Base-by-base conservation (phyloP, 768 basidiomycete species). In the Boletus barrowsii region DNA sequence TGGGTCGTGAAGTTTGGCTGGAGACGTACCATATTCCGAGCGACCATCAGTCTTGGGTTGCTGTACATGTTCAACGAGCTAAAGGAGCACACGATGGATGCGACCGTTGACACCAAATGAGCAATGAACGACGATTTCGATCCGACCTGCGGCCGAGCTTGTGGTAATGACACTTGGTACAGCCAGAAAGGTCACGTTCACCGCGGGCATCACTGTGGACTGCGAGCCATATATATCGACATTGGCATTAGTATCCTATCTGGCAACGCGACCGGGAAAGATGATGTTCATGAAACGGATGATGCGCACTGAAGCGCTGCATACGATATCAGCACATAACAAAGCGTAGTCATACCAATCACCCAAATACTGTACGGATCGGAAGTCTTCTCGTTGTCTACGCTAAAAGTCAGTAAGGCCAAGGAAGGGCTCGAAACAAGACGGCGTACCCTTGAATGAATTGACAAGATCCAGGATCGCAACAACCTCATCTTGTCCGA, bases 171-270 rank as follows among this genome's bases (percentile, higher is more conserved):
- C 47, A 8, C 47, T 39, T 0, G 61, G 62, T 3, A 63, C 41
- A 14, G 61, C 36, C 2, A 62, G 62, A 22, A 29, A 55, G 17
- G 60, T 53, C 42, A 61, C 37, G 4, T 61, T 44, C 3, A 61
- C 61, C 2, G 60, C 60, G 10, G 62, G 51, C 60, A 61, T 62
- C 11, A 62, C 61, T 26, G 60, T 61, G 17, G 59, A 61, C 59
- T 61, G 22, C 11, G 3, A 47, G 0, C 24, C 18, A 9, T 60
- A 6, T 47, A 26, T 26, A 9, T 26, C 8, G 26, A 7, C 26
- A 26, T 26, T 8, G 26, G 6, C 26, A 29, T 29, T 29, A n/a
- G n/a, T n/a, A n/a, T n/a, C 39, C 20, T 29, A 1, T 29, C 29
- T 8, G 7, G 4, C 10, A 39, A 10, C 5, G 6, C 15, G 37